Evolutionary conservation across 495 filamentous ascomycete genomes (phyloP).

Genomic region (Talaromyces ruber): DNA sequence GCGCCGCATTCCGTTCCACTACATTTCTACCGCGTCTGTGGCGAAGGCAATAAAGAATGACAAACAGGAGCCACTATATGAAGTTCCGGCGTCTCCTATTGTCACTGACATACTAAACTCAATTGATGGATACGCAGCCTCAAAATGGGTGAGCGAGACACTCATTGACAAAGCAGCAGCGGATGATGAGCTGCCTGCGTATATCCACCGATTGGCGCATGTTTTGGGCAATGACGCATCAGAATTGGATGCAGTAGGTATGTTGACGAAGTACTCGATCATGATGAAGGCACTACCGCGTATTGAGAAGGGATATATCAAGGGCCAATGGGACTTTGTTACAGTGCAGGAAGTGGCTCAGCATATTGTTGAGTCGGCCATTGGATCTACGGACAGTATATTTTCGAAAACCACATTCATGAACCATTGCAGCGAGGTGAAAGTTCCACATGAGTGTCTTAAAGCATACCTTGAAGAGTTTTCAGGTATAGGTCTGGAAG

Average conservation of each 20-base stretch:
- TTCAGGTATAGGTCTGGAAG: not conserved
- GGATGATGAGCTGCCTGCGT: constrained; percentile 21
- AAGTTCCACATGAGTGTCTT: not conserved
- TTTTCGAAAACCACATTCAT: not conserved
- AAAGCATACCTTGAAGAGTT: not conserved
- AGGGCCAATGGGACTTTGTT: constrained; percentile 3
- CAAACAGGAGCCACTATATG: not conserved
- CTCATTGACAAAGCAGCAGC: constrained; percentile 28
- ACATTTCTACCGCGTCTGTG: constrained; percentile 26
- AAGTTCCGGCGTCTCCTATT: not conserved
- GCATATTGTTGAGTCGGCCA: not conserved
- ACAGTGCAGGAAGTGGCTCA: not conserved
- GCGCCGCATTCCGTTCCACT: constrained; percentile 39
- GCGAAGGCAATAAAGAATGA: not conserved
- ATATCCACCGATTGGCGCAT: constrained; percentile 30
- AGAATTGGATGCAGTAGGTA: constrained; percentile 10
- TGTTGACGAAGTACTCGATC: constrained; percentile 12
- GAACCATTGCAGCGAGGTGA: not conserved
- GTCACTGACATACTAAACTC: constrained; percentile 10
- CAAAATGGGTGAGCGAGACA: constrained; percentile 48
- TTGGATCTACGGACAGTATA: not conserved
- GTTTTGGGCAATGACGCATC: constrained; percentile 17
- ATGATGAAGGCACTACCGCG: constrained; percentile 9
- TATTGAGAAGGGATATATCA: not conserved
- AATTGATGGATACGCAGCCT: constrained; percentile 35